phyloP scores from a whole-genome alignment of 768 basidiomycete genomes.

The Lactarius sp. region DNA sequence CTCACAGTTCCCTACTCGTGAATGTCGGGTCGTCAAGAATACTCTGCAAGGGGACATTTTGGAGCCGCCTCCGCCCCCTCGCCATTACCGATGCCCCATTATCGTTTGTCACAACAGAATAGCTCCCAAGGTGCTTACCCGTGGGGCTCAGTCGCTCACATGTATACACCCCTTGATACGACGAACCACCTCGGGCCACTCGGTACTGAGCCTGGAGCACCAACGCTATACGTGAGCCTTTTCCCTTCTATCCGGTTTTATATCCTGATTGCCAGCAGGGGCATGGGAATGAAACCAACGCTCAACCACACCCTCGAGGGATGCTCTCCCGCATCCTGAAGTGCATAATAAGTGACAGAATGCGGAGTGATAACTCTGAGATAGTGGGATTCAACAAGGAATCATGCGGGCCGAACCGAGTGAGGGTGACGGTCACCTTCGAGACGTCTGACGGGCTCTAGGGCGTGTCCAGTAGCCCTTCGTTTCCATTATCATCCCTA shows the following conservation, averaged over 20 bases:
- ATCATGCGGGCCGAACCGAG: not conserved
- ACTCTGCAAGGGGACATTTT: not conserved
- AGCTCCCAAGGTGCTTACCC: not conserved
- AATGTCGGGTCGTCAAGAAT: not conserved
- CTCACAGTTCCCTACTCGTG: not conserved
- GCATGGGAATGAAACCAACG: not conserved
- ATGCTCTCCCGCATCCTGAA: not conserved
- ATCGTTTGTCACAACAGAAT: not conserved
- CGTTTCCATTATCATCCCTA: not conserved
- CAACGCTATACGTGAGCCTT: not conserved
- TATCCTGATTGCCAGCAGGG: not conserved
- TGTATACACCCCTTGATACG: not conserved
- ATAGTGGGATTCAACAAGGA: not conserved
- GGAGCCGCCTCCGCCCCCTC: not conserved
- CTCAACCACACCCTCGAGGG: not conserved
- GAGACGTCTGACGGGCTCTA: not conserved
- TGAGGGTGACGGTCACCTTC: slow-evolving; percentile 3
- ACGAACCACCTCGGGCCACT: not conserved
- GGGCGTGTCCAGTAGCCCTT: not conserved
- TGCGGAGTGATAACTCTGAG: not conserved
- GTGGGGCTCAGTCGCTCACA: not conserved
- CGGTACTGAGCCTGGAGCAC: not conserved
- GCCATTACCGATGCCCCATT: not conserved
- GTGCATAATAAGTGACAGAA: not conserved
- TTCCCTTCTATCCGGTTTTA: not conserved